phyloP scores from a whole-genome alignment of 805 yeast genomes.

The Candida germanica region DNA sequence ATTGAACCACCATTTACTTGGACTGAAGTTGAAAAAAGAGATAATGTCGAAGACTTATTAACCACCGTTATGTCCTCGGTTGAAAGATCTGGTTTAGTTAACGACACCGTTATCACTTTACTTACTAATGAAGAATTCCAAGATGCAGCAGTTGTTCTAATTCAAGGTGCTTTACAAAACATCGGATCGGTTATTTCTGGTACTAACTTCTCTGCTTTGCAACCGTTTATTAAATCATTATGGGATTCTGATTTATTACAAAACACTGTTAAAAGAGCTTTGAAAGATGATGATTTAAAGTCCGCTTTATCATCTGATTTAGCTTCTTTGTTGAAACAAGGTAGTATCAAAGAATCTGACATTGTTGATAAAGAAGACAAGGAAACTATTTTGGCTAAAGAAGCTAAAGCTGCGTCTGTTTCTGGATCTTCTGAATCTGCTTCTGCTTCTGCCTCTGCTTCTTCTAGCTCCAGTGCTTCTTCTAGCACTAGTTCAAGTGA shows the following conservation, averaged over 20 bases:
- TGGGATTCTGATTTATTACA: conserved; percentile 23
- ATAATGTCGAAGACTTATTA: conserved; percentile 28
- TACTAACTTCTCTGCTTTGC: conserved; percentile 17
- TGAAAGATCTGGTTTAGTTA: conserved; percentile 25
- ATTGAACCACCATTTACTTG: conserved; percentile 5
- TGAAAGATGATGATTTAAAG: conserved; percentile 19
- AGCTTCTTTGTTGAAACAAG: conserved; percentile 18
- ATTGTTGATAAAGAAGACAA: conserved; percentile 11
- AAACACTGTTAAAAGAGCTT: conserved; percentile 21
- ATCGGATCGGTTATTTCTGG: conserved; percentile 16
- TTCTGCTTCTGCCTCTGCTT: conserved; percentile 7
- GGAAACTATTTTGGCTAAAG: conserved; percentile 8
- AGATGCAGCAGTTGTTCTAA: conserved; percentile 19
- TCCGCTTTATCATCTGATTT: conserved; percentile 21
- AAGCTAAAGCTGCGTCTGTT: conserved; percentile 2
- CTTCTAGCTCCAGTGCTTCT: conserved; percentile 2
- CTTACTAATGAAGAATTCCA: conserved; percentile 24
- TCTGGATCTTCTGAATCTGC: conserved; percentile 4
- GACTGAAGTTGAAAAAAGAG: conserved; percentile 18
- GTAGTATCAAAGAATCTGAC: conserved; percentile 14
- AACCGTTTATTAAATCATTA: conserved; percentile 19
- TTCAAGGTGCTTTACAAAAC: conserved; percentile 22
- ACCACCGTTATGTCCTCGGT: conserved; percentile 26
- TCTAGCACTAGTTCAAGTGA: conserved; percentile 9
- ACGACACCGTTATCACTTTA: conserved; percentile 21